Base-by-base conservation (phyloP, 441 rosid species). In the Dalechampia spathulata region DNA sequence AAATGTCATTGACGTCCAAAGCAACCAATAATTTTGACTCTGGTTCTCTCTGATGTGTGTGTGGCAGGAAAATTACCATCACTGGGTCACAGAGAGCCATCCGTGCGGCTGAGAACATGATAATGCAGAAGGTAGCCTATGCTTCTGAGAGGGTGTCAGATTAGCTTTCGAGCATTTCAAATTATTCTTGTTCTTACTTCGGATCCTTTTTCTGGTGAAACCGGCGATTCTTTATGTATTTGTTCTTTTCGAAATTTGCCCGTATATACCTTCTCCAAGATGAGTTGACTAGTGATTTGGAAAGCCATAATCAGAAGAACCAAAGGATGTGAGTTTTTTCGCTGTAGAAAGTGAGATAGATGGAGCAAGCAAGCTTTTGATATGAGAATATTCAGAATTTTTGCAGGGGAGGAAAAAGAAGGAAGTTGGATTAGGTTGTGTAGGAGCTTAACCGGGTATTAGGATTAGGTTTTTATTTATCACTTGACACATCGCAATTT, bases 1-100 rank as follows among this genome's bases (percentile, higher is more conserved):
- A 40, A 30, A 36, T 36, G 0, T 4, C 14, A 4, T 12, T 28
- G 44, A 12, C 16, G 19, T 55, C n/a, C 16, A 9, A 41, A 17
- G 20, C 13, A n/a, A 27, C 14, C 10, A 13, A 25, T 19, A 0
- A 25, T 40, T 54, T 21, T 52, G 60, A 45, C 32, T 49, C 20
- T 52, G 46, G 37, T 16, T 59, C 12, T 21, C 28, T n/a, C 4
- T 10, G 44, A 39, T 20, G 5, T 3, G 8, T n/a, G 23, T 43
- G 52, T 67, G 49, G 68, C 87, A 92, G 97, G 93, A 94, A 90
- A 74, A 95, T 90, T 63, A 90, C 86, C 7, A 94, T 90, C 69
- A 83, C 88, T 3, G 99, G 99, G 32, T 73, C 99, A 36, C 92
- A 90, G 65, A 79, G 96, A 75, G 87, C 97, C 34, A 74, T 90